Conservation (phyloP, 2,329 filamentous ascomycete species). For the Aspergillus brunneoviolaceus region DNA sequence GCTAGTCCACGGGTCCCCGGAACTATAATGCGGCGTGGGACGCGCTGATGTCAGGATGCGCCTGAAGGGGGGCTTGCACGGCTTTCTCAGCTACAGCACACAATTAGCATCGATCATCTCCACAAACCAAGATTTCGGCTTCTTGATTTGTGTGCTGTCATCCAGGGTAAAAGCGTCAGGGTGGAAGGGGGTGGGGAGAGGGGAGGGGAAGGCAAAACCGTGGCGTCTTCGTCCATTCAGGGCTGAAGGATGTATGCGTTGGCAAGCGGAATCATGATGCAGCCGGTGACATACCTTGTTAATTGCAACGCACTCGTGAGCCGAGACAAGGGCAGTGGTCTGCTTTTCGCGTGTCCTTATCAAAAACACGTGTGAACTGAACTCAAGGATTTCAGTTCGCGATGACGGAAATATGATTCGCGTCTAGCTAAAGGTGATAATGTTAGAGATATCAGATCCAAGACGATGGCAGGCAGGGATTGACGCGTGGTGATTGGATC, state of each 20-base stretch:
- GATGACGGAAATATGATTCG: constrained; percentile 10
- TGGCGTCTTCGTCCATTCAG: constrained; percentile 30
- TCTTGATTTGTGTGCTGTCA: constrained; percentile 29
- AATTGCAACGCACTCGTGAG: constrained; percentile 32
- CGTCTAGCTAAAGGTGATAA: constrained; percentile 11
- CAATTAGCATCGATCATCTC: constrained; percentile 25
- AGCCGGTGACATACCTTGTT: constrained; percentile 39
- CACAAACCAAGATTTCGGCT: constrained; percentile 16
- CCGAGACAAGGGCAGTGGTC: constrained; percentile 18
- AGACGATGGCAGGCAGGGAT: constrained; percentile 14
- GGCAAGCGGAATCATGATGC: constrained; percentile 37
- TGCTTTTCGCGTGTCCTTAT: constrained; percentile 17
- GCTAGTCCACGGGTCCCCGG: constrained; percentile 16
- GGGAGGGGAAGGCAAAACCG: constrained; percentile 20
- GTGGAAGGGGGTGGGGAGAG: constrained; percentile 16
- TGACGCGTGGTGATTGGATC: constrained; percentile 29
- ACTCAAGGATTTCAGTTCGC: constrained; percentile 5
- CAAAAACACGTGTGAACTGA: constrained; percentile 6
- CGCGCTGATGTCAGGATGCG: constrained; percentile 30
- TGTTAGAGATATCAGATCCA: constrained; percentile 17
- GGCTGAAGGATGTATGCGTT: constrained; percentile 41
- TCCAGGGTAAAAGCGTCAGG: constrained; percentile 4
- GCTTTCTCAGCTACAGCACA: constrained; percentile 25
- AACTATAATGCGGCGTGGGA: constrained; percentile 19
- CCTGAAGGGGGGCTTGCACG: constrained; percentile 21